These are phyloP conservation scores for Neofusicoccum umdonicola DNA, from an alignment of 2,329 filamentous ascomycete genomes.

Conservation along the genomic window DNA sequence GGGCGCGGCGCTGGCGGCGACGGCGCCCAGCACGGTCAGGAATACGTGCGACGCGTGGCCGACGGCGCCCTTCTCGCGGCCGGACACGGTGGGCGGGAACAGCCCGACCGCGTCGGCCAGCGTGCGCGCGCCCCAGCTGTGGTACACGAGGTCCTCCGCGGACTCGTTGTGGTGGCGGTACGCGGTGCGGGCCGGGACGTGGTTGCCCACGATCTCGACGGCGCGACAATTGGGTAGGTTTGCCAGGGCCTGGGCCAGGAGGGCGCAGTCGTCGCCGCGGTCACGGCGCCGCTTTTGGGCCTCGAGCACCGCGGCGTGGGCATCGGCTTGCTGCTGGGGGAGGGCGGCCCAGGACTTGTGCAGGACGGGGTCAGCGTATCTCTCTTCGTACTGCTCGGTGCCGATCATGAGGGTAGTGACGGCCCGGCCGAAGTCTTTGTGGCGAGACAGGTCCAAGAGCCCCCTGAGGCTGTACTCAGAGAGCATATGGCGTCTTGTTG, in stretches of 20 bases:
- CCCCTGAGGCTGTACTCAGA: background rate
- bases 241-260: background rate
- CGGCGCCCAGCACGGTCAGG: background rate
- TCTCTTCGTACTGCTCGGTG: background rate
- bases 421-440: background rate
- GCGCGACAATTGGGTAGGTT: background rate
- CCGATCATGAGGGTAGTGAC: background rate
- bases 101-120: background rate
- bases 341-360: background rate
- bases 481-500: background rate
- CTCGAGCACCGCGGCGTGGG: background rate
- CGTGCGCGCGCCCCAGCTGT: background rate
- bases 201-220: background rate
- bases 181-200: background rate
- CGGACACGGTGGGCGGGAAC: background rate
- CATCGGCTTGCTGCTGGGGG: too few relatives aligned
- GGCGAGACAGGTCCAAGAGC: background rate
- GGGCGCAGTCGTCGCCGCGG: background rate
- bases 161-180: background rate
- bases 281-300: background rate
- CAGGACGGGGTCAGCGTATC: background rate
- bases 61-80: background rate
- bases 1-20: background rate
- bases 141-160: background rate
- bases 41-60: background rate